phyloP scores from a whole-genome alignment of 179 eudicot genomes.

The Gypsophila paniculata region DNA sequence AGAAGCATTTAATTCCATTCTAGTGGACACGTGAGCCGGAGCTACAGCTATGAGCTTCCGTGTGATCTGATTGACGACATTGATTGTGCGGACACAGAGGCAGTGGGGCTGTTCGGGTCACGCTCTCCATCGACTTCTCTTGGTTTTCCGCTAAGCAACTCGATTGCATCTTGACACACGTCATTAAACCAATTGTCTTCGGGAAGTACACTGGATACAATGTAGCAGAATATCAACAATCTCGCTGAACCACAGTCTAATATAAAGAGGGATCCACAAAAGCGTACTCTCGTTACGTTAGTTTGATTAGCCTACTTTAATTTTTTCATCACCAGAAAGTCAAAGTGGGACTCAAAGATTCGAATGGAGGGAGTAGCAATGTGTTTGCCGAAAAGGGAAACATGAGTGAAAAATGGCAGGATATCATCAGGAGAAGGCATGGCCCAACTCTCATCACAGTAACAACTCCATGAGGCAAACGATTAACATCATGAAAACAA shows the following conservation, averaged over 20 bases:
- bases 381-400: neutral
- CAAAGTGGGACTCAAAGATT: neutral
- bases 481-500: constrained; percentile 5
- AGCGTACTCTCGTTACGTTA: neutral
- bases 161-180: constrained; percentile 73
- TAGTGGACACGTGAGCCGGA: constrained; percentile 20
- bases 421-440: too few species aligned
- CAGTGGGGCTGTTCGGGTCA: constrained; percentile 78
- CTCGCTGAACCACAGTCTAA: neutral
- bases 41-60: constrained; percentile 63
- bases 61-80: constrained; percentile 83
- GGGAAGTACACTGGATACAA: constrained; percentile 57
- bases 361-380: neutral
- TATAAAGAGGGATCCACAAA: neutral
- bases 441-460: neutral
- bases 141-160: constrained; percentile 69
- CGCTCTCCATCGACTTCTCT: constrained; percentile 66
- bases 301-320: neutral
- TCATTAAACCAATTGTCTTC: constrained; percentile 89
- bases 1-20: constrained; percentile 14
- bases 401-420: neutral
- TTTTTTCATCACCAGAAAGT: neutral
- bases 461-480: neutral
- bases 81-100: constrained; percentile 96
- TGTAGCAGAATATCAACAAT: neutral